Evolutionary conservation across 169 alveolate species (phyloP), one percentile per base, ranked within the genome.

Genomic region (Eimeria necatrix): DNA sequence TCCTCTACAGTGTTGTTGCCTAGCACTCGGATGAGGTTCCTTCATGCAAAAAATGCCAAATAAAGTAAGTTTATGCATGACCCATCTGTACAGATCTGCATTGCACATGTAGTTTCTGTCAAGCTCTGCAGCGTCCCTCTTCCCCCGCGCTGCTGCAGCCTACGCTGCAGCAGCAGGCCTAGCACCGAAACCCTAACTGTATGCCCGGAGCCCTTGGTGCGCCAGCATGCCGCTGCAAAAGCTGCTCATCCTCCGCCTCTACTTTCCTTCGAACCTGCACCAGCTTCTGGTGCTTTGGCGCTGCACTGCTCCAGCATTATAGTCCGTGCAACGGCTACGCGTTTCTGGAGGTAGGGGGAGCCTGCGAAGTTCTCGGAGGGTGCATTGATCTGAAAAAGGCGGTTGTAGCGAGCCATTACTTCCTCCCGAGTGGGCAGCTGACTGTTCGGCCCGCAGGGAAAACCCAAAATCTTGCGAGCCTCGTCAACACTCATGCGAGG

Each of bases 311-410:
- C 93, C 49, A 86, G 93, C 93, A 86, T 56, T 7, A 86, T 68
- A 24, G 46, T 61, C 52, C 64, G 70, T 20, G 93, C 93, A n/a
- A 86, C 74, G 18, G 70, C 68, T n/a, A 86, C 93, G n/a, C 49
- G 60, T 68, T 86, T 86, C 68, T 86, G 93, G 84, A 86, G 61
- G 46, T 86, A 86, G 20, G 93, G 93, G 6, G 93, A 86, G 48
- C 93, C 93, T 9, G 93, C 93, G 32, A 86, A 86, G 6, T 49
- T 32, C 49, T 61, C 93, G 22, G 93, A 86, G 5, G 93, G 93
- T 4, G 93, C 93, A 61, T 86, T 86, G 61, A 86, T 86, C 68
- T 86, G 81, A 74, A 56, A 64, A 24, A 86, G 68, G 14, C 93
- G 81, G 61, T 64, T 64, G 48, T 61, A 74, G 14, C 83, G 80